These are phyloP conservation scores for Lactarius sanguifluus DNA, from an alignment of 768 basidiomycete genomes.

Conservation along the genomic window DNA sequence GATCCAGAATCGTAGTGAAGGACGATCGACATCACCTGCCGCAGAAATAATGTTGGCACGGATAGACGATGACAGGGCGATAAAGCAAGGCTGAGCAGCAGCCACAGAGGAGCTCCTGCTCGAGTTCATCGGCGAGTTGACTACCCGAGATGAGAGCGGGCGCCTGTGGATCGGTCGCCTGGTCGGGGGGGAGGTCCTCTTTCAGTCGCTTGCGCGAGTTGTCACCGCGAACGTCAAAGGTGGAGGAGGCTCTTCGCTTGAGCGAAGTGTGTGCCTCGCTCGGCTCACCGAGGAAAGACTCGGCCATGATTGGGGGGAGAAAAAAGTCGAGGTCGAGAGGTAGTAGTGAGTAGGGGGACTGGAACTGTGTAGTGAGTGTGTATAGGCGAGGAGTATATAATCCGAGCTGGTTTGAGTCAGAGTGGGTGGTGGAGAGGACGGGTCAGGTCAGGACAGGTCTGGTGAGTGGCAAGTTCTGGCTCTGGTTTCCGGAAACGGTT, in stretches of 20 bases:
- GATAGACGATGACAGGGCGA: constrained; percentile 75
- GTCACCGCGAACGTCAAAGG: constrained; percentile 23
- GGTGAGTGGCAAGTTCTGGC: constrained; percentile 1
- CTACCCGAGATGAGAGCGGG: constrained; percentile 30
- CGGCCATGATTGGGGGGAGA: background rate
- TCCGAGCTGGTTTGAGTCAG: background rate
- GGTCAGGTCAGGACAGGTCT: background rate
- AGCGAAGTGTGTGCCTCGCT: constrained; percentile 18
- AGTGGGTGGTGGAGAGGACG: background rate
- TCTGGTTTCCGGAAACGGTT: constrained; percentile 14
- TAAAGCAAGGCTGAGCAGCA: constrained; percentile 84
- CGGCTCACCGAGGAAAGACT: constrained; percentile 5
- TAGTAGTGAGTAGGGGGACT: constrained; percentile 36
- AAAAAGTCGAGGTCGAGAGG: constrained; percentile 37
- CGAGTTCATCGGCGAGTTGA: constrained; percentile 60
- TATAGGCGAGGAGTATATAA: background rate
- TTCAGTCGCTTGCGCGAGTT: constrained; percentile 27
- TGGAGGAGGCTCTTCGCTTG: constrained; percentile 29
- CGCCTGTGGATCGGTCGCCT: constrained; percentile 12
- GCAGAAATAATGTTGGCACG: constrained; percentile 90
- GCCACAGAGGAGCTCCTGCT: constrained; percentile 78
- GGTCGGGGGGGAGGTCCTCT: constrained; percentile 26
- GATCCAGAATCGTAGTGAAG: background rate
- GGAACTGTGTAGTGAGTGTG: constrained; percentile 9
- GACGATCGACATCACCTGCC: constrained; percentile 58